Base-by-base conservation (phyloP, 2,329 filamentous ascomycete genomes). In the Aspergillus sp. region DNA sequence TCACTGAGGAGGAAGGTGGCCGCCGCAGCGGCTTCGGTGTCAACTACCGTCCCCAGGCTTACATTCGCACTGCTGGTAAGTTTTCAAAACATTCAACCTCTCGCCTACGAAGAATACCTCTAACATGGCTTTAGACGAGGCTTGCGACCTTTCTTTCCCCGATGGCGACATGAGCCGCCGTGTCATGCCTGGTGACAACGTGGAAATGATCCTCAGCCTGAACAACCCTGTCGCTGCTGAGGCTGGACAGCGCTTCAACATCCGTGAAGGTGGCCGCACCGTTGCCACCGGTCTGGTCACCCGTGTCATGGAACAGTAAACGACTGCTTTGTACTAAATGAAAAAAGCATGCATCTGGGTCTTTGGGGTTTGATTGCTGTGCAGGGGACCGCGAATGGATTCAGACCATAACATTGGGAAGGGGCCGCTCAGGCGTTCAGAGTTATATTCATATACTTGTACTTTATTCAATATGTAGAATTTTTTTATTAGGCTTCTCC, bases 121-220 rank as follows among this genome's bases (percentile, higher is more conserved):
- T 60, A 56, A 60, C 56, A 14, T 21, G 3, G 43, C 15, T 56
- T 8, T 52, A 79, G 85, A 89, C 70, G 86, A 88, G 76, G 81
- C 86, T 56, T 89, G 90, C 71, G 83, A 88, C 57, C 85, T 99
- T 69, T 87, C 83, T 74, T 97, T 93, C 88, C 91, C 93, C 55
- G 93, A 95, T 62, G 87, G 89, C 76, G 88, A 93, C 68, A 78
- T 82, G 63, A 81, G 80, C 77, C 93, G 91, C 84, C 90, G 92
- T 82, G 88, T 97, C 78, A 96, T 96, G 92, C 95, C 95, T 52
- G 95, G 95, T 77, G 95, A 99, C 85, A 99, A 99, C 79, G 87
- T 96, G 66, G 95, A 99, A 84, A 97, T 99, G 93, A 81, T 95
- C 64, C 90, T 92, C 76, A 86, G 89, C 70, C 87, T 96, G 73